Evolutionary conservation across 208 protist species (phyloP).

Genomic region (Trypanosoma scelopori): DNA sequence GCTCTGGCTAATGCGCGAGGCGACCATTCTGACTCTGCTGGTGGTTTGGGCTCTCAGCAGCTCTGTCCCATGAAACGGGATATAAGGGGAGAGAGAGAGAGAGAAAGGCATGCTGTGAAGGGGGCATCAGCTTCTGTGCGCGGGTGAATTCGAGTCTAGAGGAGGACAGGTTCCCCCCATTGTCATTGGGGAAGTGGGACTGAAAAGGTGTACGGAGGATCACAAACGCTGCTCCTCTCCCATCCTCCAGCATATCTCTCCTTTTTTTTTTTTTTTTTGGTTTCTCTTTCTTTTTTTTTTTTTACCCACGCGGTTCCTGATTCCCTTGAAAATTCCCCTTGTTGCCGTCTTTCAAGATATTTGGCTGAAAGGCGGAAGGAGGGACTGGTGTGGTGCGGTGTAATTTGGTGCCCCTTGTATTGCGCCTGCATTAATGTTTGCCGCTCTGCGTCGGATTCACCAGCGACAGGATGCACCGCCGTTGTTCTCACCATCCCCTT

Average conservation of each 20-base stretch:
- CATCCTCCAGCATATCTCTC: too few species aligned
- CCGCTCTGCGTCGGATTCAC: conserved; percentile 34
- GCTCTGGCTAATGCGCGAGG: conserved; percentile 28
- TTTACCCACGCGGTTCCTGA: conserved; percentile 5
- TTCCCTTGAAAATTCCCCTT: conserved; percentile 7
- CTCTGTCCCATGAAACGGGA: neutral
- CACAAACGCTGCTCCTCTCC: too few species aligned
- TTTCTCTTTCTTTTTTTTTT: too few species aligned
- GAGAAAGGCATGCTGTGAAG: neutral
- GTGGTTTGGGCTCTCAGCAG: conserved; percentile 7
- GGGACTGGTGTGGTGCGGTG: too few species aligned
- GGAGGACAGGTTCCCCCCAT: too few species aligned
- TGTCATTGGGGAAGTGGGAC: too few species aligned
- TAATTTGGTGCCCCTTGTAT: conserved; percentile 6
- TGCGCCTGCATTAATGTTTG: conserved; percentile 28
- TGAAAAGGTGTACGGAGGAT: too few species aligned
- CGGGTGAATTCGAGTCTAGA: neutral
- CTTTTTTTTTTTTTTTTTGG: too few species aligned
- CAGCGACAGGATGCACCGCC: conserved; percentile 5
- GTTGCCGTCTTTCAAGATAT: neutral
- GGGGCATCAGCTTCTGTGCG: conserved; percentile 5
- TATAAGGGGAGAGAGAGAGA: conserved; percentile 4
- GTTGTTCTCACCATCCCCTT: neutral
- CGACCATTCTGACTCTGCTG: conserved; percentile 15
- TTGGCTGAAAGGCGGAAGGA: neutral